These are phyloP conservation scores for Epichloe sylvatica DNA, from an alignment of 2,329 filamentous ascomycete species.

Conservation along the genomic window DNA sequence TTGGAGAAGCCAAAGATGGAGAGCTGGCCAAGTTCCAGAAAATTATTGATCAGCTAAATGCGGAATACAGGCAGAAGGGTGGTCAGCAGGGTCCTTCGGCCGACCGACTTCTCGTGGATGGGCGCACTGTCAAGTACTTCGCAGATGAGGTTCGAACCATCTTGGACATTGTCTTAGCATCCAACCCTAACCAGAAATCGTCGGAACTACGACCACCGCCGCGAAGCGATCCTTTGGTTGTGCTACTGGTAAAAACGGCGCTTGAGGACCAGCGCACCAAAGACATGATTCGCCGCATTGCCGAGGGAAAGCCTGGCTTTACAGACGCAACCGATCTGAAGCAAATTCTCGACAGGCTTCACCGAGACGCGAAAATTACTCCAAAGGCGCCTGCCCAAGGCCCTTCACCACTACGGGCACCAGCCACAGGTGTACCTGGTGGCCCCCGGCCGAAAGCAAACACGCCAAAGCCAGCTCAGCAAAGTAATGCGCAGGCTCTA, in stretches of 20 bases:
- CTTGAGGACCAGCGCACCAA: constrained; percentile 36
- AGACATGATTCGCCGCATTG: constrained; percentile 40
- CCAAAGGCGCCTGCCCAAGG: constrained; percentile 15
- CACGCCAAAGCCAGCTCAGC: constrained; percentile 14
- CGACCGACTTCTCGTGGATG: constrained; percentile 40
- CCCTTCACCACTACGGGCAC: constrained; percentile 16
- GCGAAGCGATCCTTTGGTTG: constrained; percentile 41
- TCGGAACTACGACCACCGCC: constrained; percentile 37
- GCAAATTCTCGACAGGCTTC: constrained; percentile 34
- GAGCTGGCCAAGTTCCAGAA: constrained; percentile 65
- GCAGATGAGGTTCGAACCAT: constrained; percentile 45
- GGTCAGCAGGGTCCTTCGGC: constrained; percentile 38
- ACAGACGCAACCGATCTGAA: constrained; percentile 42
- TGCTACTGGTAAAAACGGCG: constrained; percentile 42
- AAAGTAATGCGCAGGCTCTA: constrained; percentile 36
- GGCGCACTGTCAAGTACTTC: constrained; percentile 44
- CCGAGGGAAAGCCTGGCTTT: constrained; percentile 34
- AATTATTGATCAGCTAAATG: constrained; percentile 67
- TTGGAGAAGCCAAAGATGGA: constrained; percentile 54
- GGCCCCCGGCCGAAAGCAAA: constrained; percentile 18
- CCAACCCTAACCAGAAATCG: constrained; percentile 43
- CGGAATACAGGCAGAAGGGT: constrained; percentile 39
- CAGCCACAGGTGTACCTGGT: constrained; percentile 17
- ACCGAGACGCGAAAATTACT: constrained; percentile 26
- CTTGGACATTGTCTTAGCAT: constrained; percentile 43